Percentiles rank a stretch among this genome's conserved stretches.
Evolutionary conservation across 208 protist genomes (phyloP).

Genomic region (Leishmania tarentolae): DNA sequence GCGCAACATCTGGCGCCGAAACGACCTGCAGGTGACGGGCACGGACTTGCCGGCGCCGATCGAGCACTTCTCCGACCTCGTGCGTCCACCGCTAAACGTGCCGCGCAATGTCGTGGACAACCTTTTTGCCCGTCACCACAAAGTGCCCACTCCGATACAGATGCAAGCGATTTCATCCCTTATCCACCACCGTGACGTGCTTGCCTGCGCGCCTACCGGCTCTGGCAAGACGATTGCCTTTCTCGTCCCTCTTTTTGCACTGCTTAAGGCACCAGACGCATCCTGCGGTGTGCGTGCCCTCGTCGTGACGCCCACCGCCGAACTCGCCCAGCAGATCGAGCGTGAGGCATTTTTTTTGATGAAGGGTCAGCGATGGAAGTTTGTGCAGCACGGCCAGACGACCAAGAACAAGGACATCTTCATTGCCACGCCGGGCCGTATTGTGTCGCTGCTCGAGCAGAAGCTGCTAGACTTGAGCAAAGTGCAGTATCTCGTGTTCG

Average conservation of each 20-base stretch:
- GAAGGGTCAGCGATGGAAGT: conserved; percentile 85
- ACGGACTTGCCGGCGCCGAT: conserved; percentile 81
- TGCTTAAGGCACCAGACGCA: conserved; percentile 76
- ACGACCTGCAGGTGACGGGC: conserved; percentile 78
- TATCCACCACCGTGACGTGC: conserved; percentile 86
- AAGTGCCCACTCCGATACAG: conserved; percentile 96
- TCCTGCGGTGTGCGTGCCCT: conserved; percentile 89
- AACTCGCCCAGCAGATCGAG: conserved; percentile 97
- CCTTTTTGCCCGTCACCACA: conserved; percentile 83
- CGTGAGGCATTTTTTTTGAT: conserved; percentile 90
- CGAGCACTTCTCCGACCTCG: conserved; percentile 84
- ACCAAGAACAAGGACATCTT: conserved; percentile 93
- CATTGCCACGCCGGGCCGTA: conserved; percentile 87
- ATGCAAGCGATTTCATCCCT: conserved; percentile 96
- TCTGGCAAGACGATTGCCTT: conserved; percentile 97
- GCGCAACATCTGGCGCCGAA: conserved; percentile 83
- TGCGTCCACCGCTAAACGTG: conserved; percentile 75
- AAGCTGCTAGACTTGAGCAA: conserved; percentile 72
- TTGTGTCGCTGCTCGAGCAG: conserved; percentile 80
- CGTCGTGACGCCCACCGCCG: conserved; percentile 96
- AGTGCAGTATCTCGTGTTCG: conserved; percentile 95
- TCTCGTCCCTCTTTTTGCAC: conserved; percentile 92
- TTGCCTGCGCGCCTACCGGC: conserved; percentile 90
- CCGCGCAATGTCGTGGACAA: conserved; percentile 83
- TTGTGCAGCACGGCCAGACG: conserved; percentile 90